Conservation (phyloP, 352 stramenopile species). For the Phytophthora agathidicida region DNA sequence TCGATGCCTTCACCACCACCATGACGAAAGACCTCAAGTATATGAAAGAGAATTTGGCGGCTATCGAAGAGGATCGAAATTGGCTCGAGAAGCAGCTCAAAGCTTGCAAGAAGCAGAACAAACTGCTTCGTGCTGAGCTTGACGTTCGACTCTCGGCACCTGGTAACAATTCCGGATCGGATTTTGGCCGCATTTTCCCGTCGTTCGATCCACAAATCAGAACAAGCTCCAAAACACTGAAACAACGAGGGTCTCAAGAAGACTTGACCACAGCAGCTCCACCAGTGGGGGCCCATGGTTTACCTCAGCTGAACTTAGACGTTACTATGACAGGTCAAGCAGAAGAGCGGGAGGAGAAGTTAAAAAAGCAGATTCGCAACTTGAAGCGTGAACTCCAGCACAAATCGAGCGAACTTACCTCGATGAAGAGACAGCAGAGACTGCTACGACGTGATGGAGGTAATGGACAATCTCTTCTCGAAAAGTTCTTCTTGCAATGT, state of each 20-base stretch:
- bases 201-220: conserved; percentile 44
- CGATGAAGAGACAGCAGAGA: conserved; percentile 46
- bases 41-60: conserved; percentile 92
- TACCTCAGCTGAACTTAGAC: conserved; percentile 49
- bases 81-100: conserved; percentile 95
- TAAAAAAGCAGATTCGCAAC: conserved; percentile 66
- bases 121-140: conserved; percentile 85
- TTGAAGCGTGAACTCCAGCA: conserved; percentile 76
- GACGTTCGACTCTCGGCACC: conserved; percentile 58
- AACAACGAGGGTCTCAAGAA: conserved; percentile 26
- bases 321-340: conserved; percentile 17
- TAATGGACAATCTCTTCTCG: conserved; percentile 52
- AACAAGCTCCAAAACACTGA: conserved; percentile 14
- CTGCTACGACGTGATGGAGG: conserved; percentile 34
- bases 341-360: conserved; percentile 73
- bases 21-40: conserved; percentile 94
- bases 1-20: conserved; percentile 91
- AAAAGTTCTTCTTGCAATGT: conserved; percentile 83
- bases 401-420: conserved; percentile 59
- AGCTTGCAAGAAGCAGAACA: conserved; percentile 94
- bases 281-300: conserved; percentile 11
- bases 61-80: conserved; percentile 91
- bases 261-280: neutral
- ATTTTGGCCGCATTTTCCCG: conserved; percentile 33
- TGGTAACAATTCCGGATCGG: conserved; percentile 32